Conservation (phyloP, 139 green algal species). For the Nannochloris sp. region DNA sequence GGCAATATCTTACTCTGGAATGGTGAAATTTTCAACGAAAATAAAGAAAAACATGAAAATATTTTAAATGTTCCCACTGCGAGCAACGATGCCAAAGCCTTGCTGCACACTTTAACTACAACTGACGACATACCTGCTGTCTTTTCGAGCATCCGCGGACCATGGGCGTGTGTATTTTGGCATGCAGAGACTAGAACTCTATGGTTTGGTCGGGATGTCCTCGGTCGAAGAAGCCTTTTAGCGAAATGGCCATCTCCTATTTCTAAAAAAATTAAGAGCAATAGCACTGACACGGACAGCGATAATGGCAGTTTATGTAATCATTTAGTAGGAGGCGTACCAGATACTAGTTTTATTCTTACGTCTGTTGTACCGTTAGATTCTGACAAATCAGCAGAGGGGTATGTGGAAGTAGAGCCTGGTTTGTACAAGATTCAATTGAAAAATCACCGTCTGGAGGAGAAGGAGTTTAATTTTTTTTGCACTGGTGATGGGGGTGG, state of each 20-base stretch:
- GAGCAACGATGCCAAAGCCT: constrained; percentile 38
- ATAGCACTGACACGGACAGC: too few species aligned
- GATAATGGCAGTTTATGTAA: too few species aligned
- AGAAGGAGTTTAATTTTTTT: background rate
- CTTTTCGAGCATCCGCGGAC: constrained; percentile 51
- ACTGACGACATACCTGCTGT: constrained; percentile 6
- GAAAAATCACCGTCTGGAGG: background rate
- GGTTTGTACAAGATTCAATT: background rate
- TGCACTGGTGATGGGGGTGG: background rate
- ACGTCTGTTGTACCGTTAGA: constrained; percentile 25
- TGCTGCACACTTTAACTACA: constrained; percentile 35
- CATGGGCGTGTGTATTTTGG: constrained; percentile 79
- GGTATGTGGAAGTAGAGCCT: background rate
- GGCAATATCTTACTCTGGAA: constrained; percentile 68
- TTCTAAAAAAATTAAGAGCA: background rate
- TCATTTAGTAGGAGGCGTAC: too few species aligned
- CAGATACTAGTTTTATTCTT: constrained; percentile 33
- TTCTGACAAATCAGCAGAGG: background rate
- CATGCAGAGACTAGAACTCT: constrained; percentile 35
- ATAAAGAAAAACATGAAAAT: too few species aligned
- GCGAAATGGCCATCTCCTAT: constrained; percentile 33
- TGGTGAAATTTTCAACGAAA: constrained; percentile 64
- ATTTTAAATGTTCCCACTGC: constrained; percentile 28
- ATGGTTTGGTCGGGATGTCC: constrained; percentile 66
- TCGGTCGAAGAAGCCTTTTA: constrained; percentile 67